Evolutionary conservation across 108 stramenopile species (phyloP).

Genomic region (Nitzschia sp.): DNA sequence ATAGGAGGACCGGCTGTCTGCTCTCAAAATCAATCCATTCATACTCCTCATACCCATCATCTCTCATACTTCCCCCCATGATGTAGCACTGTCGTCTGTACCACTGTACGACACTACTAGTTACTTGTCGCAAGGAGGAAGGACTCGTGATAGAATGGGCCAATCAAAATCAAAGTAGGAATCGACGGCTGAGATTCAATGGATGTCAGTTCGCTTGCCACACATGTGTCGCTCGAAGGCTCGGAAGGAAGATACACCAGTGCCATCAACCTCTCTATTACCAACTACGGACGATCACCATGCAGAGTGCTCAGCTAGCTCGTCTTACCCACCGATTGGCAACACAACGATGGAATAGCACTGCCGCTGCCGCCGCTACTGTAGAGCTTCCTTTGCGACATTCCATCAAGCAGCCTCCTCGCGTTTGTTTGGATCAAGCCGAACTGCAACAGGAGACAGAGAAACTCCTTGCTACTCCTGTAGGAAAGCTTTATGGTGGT

Average conservation of each 20-base stretch:
- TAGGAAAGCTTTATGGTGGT: constrained; percentile 57
- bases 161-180: neutral
- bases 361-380: constrained; percentile 1
- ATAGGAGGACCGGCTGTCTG: no score
- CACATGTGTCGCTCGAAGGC: no score
- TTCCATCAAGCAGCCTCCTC: constrained; percentile 64
- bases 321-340: neutral
- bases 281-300: no score
- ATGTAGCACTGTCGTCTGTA: no score
- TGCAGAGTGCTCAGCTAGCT: no score
- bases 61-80: no score
- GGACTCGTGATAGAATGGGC: neutral
- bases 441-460: constrained; percentile 56
- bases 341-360: constrained; percentile 2
- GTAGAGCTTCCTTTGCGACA: constrained; percentile 63
- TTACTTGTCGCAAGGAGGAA: neutral
- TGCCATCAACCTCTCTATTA: no score
- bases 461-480: constrained; percentile 55
- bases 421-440: constrained; percentile 49
- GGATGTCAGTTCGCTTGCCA: neutral
- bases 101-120: no score
- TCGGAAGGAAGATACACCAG: no score
- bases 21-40: no score
- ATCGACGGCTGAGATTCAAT: constrained; percentile 3
- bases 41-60: no score